A percentile compares a stretch with the other conserved stretches of the same genome.
Conservation (phyloP, 768 basidiomycete species). For the Lactarius psammicola region DNA sequence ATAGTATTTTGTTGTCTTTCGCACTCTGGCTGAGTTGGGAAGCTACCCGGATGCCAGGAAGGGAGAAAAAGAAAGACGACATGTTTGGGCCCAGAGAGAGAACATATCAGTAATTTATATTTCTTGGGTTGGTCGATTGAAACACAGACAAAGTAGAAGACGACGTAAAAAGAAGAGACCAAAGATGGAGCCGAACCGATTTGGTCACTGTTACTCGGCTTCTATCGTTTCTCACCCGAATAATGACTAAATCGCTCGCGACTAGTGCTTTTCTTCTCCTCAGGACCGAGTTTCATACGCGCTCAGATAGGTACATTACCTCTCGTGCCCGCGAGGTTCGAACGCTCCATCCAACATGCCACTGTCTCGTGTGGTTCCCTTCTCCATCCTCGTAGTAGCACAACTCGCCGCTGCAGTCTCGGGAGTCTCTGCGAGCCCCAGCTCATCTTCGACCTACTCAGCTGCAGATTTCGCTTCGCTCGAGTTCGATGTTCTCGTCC, state of each 20-base stretch:
- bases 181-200: too few species aligned
- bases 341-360: not conserved
- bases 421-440: not conserved
- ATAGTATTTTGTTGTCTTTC: conserved; percentile 20
- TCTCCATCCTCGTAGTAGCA: conserved; percentile 5
- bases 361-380: not conserved
- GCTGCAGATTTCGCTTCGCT: conserved; percentile 21
- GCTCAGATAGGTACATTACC: not conserved
- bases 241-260: not conserved
- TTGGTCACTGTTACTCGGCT: not conserved
- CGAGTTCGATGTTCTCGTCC: conserved; percentile 23
- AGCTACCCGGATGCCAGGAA: not conserved
- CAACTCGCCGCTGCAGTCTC: conserved; percentile 4
- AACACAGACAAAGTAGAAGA: not conserved
- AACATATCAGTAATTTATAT: not conserved
- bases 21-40: not conserved
- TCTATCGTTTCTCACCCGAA: conserved; percentile 9
- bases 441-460: conserved; percentile 9
- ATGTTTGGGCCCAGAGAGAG: not conserved
- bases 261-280: not conserved
- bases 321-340: not conserved
- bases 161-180: not conserved
- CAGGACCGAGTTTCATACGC: not conserved
- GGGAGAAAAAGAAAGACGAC: not conserved
- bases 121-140: not conserved